These are phyloP conservation scores for Cynanchum wilfordii DNA, from an alignment of 257 asterid genomes.

Conservation along the genomic window DNA sequence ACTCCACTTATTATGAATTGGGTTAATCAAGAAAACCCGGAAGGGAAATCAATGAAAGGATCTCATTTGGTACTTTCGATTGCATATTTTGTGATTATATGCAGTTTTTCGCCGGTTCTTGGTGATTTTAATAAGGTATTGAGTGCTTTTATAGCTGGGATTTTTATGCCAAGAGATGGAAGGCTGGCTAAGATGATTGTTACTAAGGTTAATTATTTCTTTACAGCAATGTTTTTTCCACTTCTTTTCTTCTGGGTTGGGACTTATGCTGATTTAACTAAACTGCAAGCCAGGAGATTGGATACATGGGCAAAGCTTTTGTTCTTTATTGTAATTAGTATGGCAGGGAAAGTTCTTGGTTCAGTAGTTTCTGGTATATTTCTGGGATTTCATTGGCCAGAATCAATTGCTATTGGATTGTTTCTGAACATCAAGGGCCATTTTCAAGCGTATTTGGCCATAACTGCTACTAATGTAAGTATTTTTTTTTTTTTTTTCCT, in stretches of 20 bases:
- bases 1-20: slow-evolving; percentile 72
- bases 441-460: slow-evolving; percentile 75
- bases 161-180: slow-evolving; percentile 91
- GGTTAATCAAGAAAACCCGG: slow-evolving; percentile 86
- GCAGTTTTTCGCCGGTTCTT: slow-evolving; percentile 50
- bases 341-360: slow-evolving; percentile 64
- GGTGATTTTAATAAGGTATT: slow-evolving; percentile 47
- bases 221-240: slow-evolving; percentile 60
- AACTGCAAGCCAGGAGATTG: slow-evolving; percentile 29
- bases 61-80: slow-evolving; percentile 67
- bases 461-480: slow-evolving; percentile 52
- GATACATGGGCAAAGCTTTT: slow-evolving; percentile 45
- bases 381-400: slow-evolving; percentile 86
- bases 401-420: slow-evolving; percentile 73
- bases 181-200: slow-evolving; percentile 75
- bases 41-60: slow-evolving; percentile 89
- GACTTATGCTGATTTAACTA: slow-evolving; percentile 36
- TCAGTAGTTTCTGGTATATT: slow-evolving; percentile 56
- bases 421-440: slow-evolving; percentile 83
- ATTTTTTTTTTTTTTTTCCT: background rate
- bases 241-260: slow-evolving; percentile 93
- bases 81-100: slow-evolving; percentile 54
- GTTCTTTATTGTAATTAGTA: slow-evolving; percentile 36
- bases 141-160: slow-evolving; percentile 80
- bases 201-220: slow-evolving; percentile 64